phyloP scores from a whole-genome alignment of 306 rosid genomes.

The Vigna hirtella region DNA sequence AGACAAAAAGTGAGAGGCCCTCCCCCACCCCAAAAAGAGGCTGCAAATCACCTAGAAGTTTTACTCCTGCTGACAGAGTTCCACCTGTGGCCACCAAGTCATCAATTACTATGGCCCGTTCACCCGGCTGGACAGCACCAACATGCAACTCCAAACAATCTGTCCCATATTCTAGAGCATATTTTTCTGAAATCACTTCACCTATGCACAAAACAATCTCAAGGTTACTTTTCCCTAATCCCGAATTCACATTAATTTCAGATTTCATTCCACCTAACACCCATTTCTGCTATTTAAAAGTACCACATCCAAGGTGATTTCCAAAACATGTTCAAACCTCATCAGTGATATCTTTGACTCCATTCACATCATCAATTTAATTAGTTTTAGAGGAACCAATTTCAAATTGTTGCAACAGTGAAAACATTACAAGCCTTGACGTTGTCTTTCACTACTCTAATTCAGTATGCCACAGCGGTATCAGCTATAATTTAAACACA shows the following conservation, averaged over 20 bases:
- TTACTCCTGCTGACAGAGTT: constrained; percentile 88
- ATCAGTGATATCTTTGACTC: not conserved
- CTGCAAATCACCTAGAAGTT: constrained; percentile 72
- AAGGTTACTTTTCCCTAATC: not conserved
- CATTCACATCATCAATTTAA: not conserved
- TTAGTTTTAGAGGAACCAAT: constrained; percentile 19
- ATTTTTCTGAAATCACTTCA: constrained; percentile 80
- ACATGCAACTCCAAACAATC: constrained; percentile 94
- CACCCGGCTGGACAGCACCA: constrained; percentile 81
- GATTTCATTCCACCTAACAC: not conserved
- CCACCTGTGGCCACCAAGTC: constrained; percentile 99
- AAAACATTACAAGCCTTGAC: not conserved
- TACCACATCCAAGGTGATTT: not conserved
- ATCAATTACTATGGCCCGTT: constrained; percentile 84
- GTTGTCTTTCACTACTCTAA: not conserved
- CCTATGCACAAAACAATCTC: constrained; percentile 55
- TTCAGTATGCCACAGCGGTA: not conserved
- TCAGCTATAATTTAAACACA: not conserved
- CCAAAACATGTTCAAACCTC: not conserved
- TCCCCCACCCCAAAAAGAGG: constrained; percentile 9
- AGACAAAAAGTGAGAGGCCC: not conserved
- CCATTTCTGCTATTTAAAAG: not conserved
- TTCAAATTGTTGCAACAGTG: constrained; percentile 1
- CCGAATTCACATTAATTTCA: not conserved
- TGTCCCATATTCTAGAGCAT: constrained; percentile 86